Base-by-base conservation (phyloP, 495 filamentous ascomycete genomes). In the Penicillium silybi region DNA sequence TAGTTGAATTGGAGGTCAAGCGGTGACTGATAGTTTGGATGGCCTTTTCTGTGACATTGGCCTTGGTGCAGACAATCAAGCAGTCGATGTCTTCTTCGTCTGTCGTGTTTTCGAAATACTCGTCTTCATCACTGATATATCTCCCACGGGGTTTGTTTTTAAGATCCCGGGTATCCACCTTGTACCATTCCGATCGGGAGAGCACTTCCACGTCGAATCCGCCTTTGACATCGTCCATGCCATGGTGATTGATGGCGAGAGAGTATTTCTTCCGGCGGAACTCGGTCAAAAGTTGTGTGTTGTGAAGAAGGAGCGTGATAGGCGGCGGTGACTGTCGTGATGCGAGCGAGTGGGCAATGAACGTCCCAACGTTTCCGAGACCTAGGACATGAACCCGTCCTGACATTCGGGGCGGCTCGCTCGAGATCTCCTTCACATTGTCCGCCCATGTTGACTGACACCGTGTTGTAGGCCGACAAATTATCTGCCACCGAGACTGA, bases 51-150 rank as follows among this genome's bases (percentile, higher is more conserved):
- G 82, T 85, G 26, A 80, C 57, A 6, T 77, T 67, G 0, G 83
- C 74, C 54, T 89, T 82, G 10, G 79, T 76, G 2, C 86, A 83
- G 20, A 97, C 74, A 44, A 98, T 82, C 29, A 97, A 76, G 61
- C 89, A 86, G 40, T 86, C 72, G 49, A 98, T 91, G 20, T 75
- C 70, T 22, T 71, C 72, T 9, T 72, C 57, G 32, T 67, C 67
- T 43, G 53, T 52, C 54, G 54, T 48, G 9, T 26, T 11, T 6
- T 42, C 46, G 18, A 10, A 45, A 22, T 15, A 29, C 18, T 23
- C 35, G 6, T 60, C 47, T 40, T 48, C 43, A 6, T 61, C 43
- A 17, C 54, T 26, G 18, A 18, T 15, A 34, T 37, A 43, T 19
- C 55, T 41, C 19, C 22, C 32, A 6, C 45, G 8, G 16, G 62